Conservation (phyloP, 352 stramenopile species). For the Globisporangium echinulatum region DNA sequence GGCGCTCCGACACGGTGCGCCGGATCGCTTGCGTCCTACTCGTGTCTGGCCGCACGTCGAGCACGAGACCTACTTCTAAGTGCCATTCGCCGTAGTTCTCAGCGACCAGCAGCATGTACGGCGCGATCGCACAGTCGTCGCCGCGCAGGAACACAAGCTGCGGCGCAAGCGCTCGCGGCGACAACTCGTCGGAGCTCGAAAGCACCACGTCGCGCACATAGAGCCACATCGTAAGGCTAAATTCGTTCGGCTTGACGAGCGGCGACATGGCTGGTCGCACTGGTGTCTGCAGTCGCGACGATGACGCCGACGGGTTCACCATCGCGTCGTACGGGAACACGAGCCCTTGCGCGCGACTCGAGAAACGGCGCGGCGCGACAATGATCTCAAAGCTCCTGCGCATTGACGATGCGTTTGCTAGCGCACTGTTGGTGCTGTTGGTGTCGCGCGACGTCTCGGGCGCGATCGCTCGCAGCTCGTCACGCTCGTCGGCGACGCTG, state of each 20-base stretch:
- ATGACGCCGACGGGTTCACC: slow-evolving; percentile 14
- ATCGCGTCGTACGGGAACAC: slow-evolving; percentile 54
- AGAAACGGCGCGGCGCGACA: slow-evolving; percentile 42
- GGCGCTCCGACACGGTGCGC: slow-evolving; percentile 21
- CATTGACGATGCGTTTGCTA: slow-evolving; percentile 6
- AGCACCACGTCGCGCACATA: slow-evolving; percentile 29
- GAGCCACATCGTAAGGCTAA: slow-evolving; percentile 87
- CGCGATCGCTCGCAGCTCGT: neutral
- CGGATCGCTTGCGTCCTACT: too few relatives aligned
- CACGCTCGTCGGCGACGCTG: too few relatives aligned
- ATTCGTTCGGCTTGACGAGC: slow-evolving; percentile 66
- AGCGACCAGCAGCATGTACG: slow-evolving; percentile 48
- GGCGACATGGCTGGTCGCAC: slow-evolving; percentile 34
- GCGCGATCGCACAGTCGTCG: slow-evolving; percentile 44
- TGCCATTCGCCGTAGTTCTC: slow-evolving; percentile 41
- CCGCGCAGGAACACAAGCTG: slow-evolving; percentile 75
- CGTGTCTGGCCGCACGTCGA: neutral
- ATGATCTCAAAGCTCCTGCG: slow-evolving; percentile 77
- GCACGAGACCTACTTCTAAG: slow-evolving; percentile 53
- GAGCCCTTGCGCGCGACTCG: slow-evolving; percentile 44
- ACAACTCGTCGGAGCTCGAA: neutral
- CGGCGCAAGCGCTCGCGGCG: slow-evolving; percentile 16
- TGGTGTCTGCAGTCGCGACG: neutral
- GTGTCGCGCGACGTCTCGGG: neutral
- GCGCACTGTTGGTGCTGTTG: neutral